These are phyloP conservation scores for Orychophragmus violaceus DNA, from an alignment of 345 rosid genomes.

Conservation along the genomic window DNA sequence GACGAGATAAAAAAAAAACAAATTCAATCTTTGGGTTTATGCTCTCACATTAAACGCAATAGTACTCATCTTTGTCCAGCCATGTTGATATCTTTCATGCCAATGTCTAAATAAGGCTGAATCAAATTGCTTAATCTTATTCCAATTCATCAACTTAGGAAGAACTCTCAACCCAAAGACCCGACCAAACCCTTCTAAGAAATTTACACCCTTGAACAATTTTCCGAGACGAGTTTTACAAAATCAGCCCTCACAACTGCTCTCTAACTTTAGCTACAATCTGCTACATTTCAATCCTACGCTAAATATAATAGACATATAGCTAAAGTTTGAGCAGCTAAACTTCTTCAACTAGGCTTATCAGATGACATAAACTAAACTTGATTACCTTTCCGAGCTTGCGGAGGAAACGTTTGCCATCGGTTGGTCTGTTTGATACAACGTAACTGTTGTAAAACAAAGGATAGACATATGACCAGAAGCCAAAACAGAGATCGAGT, in stretches of 20 bases:
- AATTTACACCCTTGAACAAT: background rate
- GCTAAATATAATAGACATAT: background rate
- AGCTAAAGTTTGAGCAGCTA: background rate
- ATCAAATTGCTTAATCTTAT: background rate
- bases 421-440: constrained; percentile 63
- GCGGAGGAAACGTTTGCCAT: constrained; percentile 81
- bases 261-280: background rate
- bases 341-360: background rate
- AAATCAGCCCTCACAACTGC: background rate
- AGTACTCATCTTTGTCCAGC: background rate
- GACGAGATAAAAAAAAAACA: background rate
- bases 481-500: background rate
- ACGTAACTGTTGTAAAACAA: constrained; percentile 42
- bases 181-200: background rate
- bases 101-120: background rate
- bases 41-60: background rate
- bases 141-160: background rate
- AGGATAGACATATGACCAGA: background rate
- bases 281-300: background rate
- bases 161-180: background rate
- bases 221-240: no score
- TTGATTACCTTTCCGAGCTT: constrained; percentile 57
- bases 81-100: background rate
- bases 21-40: background rate
- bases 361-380: background rate